Base-by-base conservation (phyloP, 2,329 filamentous ascomycete species). In the Fusarium sp. region DNA sequence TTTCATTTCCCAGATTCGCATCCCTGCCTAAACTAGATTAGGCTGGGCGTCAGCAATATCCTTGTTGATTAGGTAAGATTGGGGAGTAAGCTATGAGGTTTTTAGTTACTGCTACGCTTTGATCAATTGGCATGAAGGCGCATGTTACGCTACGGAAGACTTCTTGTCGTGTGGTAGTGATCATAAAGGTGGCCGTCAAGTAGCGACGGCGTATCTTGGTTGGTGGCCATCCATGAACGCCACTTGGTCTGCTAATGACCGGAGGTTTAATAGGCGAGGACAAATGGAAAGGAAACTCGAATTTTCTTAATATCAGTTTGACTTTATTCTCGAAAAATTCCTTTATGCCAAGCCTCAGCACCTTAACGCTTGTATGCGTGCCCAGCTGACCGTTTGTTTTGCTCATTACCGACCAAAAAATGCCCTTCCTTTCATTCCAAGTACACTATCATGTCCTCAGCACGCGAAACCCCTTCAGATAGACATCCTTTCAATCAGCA, bases 61-160 rank as follows among this genome's bases (percentile, higher is more conserved):
- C 62, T 42, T 64, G 62, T 9, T 64, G 59, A 57, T 65, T 65
- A 65, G 45, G 45, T 65, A 65, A 63, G 40, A 22, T 19, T 22
- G 10, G 24, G 6, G 13, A 10, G 19, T 42, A 22, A 22, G 19
- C 39, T 39, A 22, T 40, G 11, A 34, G 14, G 22, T 51, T 15
- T 50, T 22, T 39, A 10, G 28, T 31, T 31, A 31, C 9, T 31
- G 28, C 10, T 31, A 31, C 28, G 28, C 28, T n/a, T 11, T n/a
- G n/a, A 11, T 39, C 17, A 38, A 40, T 28, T 38, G 34, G 9
- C 21, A 19, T n/a, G 34, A 26, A 10, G 28, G 14, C 15, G 21
- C 2, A 36, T 36, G 13, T 5, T 21, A 19, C 14, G 22, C 15
- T 33, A 13, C 11, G n/a, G 6, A 39, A 6, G 6, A 9, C 13